phyloP scores from a whole-genome alignment of 106 monocot genomes.

The Dendrobium catenatum region DNA sequence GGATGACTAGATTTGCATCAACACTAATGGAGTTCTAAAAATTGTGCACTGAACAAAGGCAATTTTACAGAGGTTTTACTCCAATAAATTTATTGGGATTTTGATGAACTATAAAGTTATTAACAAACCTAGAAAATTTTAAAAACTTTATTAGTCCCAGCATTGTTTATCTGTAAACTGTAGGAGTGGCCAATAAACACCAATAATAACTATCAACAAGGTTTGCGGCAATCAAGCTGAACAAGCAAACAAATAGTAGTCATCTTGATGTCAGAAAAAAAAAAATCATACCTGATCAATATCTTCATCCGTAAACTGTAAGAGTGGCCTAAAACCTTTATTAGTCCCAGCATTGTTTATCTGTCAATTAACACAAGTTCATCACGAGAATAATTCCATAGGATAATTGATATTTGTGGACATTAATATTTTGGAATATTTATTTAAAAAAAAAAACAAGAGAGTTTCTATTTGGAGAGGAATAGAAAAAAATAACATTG shows the following conservation, averaged over 20 bases:
- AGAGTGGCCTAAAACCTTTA: conserved; percentile 92
- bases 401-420: not conserved
- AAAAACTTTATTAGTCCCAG: too few species aligned
- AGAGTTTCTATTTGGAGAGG: not conserved
- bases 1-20: too few species aligned
- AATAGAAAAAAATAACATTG: not conserved
- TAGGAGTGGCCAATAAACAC: too few species aligned
- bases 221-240: not conserved
- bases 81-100: too few species aligned
- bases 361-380: conserved; percentile 30
- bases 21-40: too few species aligned
- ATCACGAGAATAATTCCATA: not conserved
- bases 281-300: conserved; percentile 59
- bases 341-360: conserved; percentile 99
- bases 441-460: not conserved
- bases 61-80: too few species aligned
- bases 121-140: too few species aligned
- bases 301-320: conserved; percentile 91
- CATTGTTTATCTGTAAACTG: too few species aligned
- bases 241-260: not conserved
- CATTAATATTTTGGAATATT: not conserved
- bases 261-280: too few species aligned
- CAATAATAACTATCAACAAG: not conserved
- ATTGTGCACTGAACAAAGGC: too few species aligned
- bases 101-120: too few species aligned